Evolutionary conservation across 768 basidiomycete genomes (phyloP), one percentile per base, ranked within the genome.

Genomic region (Chlorophyllum brunneum): DNA sequence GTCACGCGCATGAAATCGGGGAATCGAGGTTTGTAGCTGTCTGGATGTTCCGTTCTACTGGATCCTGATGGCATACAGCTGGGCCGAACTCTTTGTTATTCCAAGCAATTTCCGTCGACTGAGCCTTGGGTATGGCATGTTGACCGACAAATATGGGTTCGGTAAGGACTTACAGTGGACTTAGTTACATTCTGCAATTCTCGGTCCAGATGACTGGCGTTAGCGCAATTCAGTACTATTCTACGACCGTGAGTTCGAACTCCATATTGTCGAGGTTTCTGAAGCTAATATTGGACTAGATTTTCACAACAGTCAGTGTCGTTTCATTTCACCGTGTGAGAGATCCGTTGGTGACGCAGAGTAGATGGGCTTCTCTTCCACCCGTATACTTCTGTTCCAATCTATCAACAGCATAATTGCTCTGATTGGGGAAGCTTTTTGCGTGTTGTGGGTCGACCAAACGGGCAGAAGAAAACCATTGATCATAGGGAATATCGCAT

Each of bases 151-250:
- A 7, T 11, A 11, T 5, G 4, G 4, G 36, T 16, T 37, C 36
- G 36, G 15, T 7, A 16, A 37, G 4, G 15, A 6, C 31, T 41
- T 38, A 60, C 29, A 45, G 57, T 29, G 56, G 59, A 50, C 48
- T 5, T 4, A 71, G 64, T 33, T 72, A 70, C 54, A 74, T 77
- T 36, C 63, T 77, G 1, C 76, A 82, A 60, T 79, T 80, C 59
- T 77, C 76, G 6, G 78, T 81, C 7, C 81, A 83, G 57, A 81
- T 81, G 78, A 83, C 81, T 7, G 81, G 75, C 64, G 72, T 81
- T 48, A 77, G 75, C 44, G 77, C 75, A 33, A 79, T 83, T 34
- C 79, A 80, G 56, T 79, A 78, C 62, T 79, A 78, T 59, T 76
- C 75, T 3, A 74, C 73, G 0, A 70, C 67, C 20, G 73, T 73